phyloP scores from a whole-genome alignment of 1,284 basidiomycete species.

The Ceratobasidium sp. region DNA sequence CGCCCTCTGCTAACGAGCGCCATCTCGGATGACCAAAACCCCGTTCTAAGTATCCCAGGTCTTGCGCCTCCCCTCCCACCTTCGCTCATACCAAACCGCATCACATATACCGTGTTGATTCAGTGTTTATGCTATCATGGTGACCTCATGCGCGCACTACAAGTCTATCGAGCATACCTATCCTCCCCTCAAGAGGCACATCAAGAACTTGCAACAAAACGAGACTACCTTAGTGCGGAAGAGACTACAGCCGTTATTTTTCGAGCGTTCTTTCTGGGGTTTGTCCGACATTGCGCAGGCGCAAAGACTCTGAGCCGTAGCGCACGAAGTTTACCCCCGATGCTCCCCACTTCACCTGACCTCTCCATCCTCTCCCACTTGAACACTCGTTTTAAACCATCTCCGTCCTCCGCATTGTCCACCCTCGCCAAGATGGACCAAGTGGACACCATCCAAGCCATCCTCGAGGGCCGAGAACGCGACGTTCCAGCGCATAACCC shows the following conservation, averaged over 20 bases:
- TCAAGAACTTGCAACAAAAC: slow-evolving; percentile 56
- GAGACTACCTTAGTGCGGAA: slow-evolving; percentile 39
- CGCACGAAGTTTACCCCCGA: slow-evolving; percentile 35
- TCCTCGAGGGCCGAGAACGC: slow-evolving; percentile 15
- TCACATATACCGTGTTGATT: slow-evolving; percentile 78
- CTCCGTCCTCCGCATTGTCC: slow-evolving; percentile 4
- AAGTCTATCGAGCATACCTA: slow-evolving; percentile 79
- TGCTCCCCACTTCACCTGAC: slow-evolving; percentile 25
- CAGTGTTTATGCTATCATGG: slow-evolving; percentile 79
- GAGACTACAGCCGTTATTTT: slow-evolving; percentile 67
- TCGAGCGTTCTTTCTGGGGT: slow-evolving; percentile 82
- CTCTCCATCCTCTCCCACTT: slow-evolving; percentile 5
- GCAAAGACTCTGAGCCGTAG: slow-evolving; percentile 15
- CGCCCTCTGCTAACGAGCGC: slow-evolving; percentile 10
- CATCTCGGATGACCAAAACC: slow-evolving; percentile 36
- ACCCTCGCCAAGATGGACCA: slow-evolving; percentile 6
- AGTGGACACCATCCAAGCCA: slow-evolving; percentile 21
- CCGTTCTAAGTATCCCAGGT: slow-evolving; percentile 42
- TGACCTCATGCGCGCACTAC: slow-evolving; percentile 69
- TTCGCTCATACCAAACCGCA: slow-evolving; percentile 67
- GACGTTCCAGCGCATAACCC: not conserved
- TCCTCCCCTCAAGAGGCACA: slow-evolving; percentile 52
- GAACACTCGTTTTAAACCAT: slow-evolving; percentile 22
- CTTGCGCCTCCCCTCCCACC: slow-evolving; percentile 56
- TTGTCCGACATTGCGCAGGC: slow-evolving; percentile 65